Conservation (phyloP, 495 filamentous ascomycete species). For the Aspergillus campestris region DNA sequence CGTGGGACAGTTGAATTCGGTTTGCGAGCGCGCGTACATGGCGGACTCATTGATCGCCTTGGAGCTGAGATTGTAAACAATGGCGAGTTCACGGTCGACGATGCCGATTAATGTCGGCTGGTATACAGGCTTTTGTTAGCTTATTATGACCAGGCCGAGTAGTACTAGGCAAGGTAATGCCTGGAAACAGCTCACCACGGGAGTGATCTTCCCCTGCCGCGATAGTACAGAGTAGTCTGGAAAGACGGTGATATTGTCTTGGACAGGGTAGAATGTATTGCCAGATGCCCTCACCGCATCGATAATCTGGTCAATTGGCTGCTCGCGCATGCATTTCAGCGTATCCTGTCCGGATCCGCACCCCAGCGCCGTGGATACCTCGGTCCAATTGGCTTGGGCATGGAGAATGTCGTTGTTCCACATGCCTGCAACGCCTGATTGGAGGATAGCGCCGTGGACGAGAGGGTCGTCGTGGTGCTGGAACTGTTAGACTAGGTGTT, state of each 20-base stretch:
- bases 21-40: background rate
- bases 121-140: conserved; percentile 5
- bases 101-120: conserved; percentile 2
- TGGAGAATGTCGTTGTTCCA: no score
- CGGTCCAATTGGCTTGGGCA: no score
- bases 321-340: background rate
- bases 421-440: no score
- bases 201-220: background rate
- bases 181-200: conserved; percentile 4
- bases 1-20: conserved; percentile 3
- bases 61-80: background rate
- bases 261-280: conserved; percentile 5
- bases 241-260: conserved; percentile 7
- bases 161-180: no score
- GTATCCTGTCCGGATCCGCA: no score
- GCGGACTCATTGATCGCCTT: conserved; percentile 5
- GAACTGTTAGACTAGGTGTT: no score
- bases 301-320: background rate
- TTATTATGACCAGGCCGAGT: no score
- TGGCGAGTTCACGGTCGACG: conserved; percentile 7
- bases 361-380: no score
- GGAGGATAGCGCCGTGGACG: no score
- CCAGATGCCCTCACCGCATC: background rate
- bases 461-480: no score
- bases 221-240: conserved; percentile 3